Conservation (phyloP, 345 rosid species). For the Citrus medica region DNA sequence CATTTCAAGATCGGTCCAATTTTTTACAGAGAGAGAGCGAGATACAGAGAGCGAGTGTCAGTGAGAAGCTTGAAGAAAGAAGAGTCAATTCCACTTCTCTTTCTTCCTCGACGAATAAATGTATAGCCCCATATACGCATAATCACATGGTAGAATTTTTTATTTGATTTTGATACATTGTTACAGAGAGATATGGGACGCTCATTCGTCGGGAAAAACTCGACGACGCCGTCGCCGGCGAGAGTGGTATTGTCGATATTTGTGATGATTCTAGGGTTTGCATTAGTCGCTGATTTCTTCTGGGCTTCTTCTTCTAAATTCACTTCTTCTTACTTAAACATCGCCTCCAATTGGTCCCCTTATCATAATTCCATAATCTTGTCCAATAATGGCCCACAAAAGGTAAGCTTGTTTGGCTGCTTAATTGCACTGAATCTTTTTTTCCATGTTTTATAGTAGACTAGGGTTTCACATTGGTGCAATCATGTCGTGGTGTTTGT, state of each 20-base stretch:
- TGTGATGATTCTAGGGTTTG: constrained; percentile 47
- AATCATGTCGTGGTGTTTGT: not conserved
- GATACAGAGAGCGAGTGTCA: too few species aligned
- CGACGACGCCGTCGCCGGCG: constrained; percentile 26
- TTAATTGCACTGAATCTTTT: not conserved
- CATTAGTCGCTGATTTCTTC: constrained; percentile 65
- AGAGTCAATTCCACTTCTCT: not conserved
- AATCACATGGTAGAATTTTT: not conserved
- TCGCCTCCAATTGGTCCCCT: constrained; percentile 19
- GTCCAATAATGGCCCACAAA: constrained; percentile 8
- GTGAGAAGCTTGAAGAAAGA: not conserved
- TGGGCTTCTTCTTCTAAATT: constrained; percentile 81
- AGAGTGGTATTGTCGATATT: constrained; percentile 38
- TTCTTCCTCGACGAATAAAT: not conserved
- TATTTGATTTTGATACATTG: not conserved
- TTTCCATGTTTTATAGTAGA: not conserved
- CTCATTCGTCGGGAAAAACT: constrained; percentile 36
- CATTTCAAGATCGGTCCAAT: not conserved
- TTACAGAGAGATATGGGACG: constrained; percentile 6
- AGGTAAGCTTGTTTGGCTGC: not conserved
- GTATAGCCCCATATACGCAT: not conserved
- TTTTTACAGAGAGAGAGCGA: not conserved
- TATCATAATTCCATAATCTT: constrained; percentile 11
- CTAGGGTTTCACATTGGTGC: not conserved
- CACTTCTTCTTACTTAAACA: constrained; percentile 28